phyloP scores from a whole-genome alignment of 139 green algal genomes.

The Trebouxia sp. region DNA sequence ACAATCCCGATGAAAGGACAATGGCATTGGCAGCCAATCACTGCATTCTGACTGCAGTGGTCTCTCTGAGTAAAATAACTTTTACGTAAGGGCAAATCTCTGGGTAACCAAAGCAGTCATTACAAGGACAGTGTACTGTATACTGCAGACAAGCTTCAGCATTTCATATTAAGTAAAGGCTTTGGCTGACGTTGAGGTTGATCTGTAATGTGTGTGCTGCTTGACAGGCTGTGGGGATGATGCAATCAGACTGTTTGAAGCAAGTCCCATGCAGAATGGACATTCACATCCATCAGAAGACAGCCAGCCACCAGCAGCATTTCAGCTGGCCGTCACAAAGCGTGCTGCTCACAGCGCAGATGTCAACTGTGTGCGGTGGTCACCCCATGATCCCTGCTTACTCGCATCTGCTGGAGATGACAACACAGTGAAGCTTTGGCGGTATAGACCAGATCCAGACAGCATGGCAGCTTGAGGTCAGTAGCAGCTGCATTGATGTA shows the following conservation, averaged over 20 bases:
- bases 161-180: neutral
- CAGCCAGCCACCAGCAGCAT: neutral
- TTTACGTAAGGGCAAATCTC: no score
- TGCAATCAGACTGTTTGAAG: conserved; percentile 64
- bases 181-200: no score
- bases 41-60: no score
- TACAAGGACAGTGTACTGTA: no score
- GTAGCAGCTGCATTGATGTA: no score
- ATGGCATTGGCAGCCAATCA: no score
- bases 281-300: neutral
- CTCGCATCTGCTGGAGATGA: conserved; percentile 80
- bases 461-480: no score
- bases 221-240: conserved; percentile 71
- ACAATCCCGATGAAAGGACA: no score
- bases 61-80: no score
- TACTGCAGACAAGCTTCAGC: neutral
- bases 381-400: conserved; percentile 56
- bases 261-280: conserved; percentile 5
- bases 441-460: conserved; percentile 26
- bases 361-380: conserved; percentile 87
- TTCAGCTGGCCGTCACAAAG: conserved; percentile 38
- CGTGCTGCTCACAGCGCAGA: conserved; percentile 64
- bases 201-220: no score
- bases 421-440: conserved; percentile 70
- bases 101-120: no score